Conservation (phyloP, 1,139 yeast genomes). For the Diutina rugosa region DNA sequence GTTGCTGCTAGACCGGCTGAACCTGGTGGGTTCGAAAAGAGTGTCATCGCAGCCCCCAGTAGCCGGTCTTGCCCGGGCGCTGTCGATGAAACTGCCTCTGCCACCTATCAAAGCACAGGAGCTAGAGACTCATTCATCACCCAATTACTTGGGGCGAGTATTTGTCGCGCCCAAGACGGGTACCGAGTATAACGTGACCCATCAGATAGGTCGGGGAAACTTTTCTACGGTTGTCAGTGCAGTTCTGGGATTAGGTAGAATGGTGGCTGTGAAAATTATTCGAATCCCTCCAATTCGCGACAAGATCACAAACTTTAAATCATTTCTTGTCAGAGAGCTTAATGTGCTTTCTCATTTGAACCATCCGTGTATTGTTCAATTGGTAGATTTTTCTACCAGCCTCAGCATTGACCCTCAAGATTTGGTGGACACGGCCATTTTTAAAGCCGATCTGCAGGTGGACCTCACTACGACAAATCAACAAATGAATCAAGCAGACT, state of each 20-base stretch:
- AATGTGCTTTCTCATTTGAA: constrained; percentile 38
- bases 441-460: not conserved
- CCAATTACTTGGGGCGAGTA: constrained; percentile 9
- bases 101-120: constrained; percentile 5
- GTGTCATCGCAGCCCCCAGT: constrained; percentile 2
- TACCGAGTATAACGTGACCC: constrained; percentile 12
- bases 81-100: constrained; percentile 4
- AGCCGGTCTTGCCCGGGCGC: not conserved
- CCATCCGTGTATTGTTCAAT: constrained; percentile 30
- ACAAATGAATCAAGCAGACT: constrained; percentile 5
- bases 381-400: constrained; percentile 17
- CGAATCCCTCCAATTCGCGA: constrained; percentile 17
- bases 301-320: constrained; percentile 35
- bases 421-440: not conserved
- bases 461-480: not conserved
- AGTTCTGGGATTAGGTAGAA: constrained; percentile 17
- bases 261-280: constrained; percentile 31
- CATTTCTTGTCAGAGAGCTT: constrained; percentile 64
- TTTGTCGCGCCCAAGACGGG: constrained; percentile 8
- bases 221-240: constrained; percentile 40
- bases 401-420: constrained; percentile 5
- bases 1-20: constrained; percentile 11
- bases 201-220: constrained; percentile 41
- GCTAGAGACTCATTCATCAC: not conserved
- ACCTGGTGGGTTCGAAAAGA: constrained; percentile 7